Percentiles rank a stretch among this genome's conserved stretches.
These are phyloP conservation scores for Arthrocladium fulminans DNA, from an alignment of 2,329 filamentous ascomycete species.

Conservation along the genomic window DNA sequence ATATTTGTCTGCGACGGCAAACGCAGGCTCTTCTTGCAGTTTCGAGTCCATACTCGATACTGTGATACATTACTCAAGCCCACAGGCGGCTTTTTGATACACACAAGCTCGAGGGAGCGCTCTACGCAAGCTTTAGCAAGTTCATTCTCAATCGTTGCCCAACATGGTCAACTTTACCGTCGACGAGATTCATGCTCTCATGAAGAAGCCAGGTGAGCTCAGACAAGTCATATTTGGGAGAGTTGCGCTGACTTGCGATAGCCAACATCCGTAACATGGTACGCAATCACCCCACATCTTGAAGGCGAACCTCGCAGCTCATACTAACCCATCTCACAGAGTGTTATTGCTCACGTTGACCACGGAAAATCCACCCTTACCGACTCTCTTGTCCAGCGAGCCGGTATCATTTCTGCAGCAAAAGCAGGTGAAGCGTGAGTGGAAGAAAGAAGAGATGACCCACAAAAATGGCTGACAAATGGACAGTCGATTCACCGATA, in stretches of 20 bases:
- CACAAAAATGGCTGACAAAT: slow-evolving; percentile 10
- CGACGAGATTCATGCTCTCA: slow-evolving; percentile 58
- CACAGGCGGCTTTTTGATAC: neutral
- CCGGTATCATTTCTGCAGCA: slow-evolving; percentile 97
- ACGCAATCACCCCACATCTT: slow-evolving; percentile 59
- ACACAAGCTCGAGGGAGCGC: slow-evolving; percentile 22
- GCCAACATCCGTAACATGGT: slow-evolving; percentile 76
- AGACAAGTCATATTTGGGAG: slow-evolving; percentile 31
- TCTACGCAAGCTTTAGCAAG: slow-evolving; percentile 13
- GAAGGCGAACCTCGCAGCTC: slow-evolving; percentile 1
- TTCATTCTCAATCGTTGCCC: slow-evolving; percentile 52
- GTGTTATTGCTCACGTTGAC: slow-evolving; percentile 55
- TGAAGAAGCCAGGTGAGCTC: slow-evolving; percentile 11
- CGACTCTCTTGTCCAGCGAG: slow-evolving; percentile 97
- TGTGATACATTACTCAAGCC: neutral
- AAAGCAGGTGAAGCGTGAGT: slow-evolving; percentile 76
- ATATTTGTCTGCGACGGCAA: slow-evolving; percentile 9
- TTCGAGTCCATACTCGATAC: slow-evolving; percentile 7
- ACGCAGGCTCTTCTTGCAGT: slow-evolving; percentile 6
- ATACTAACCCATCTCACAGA: slow-evolving; percentile 7
- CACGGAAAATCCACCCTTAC: slow-evolving; percentile 99
- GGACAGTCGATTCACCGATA: slow-evolving; percentile 75
- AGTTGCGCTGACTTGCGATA: slow-evolving; percentile 41
- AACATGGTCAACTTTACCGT: slow-evolving; percentile 99
- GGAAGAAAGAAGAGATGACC: neutral